A percentile compares a stretch with the other conserved stretches of the same genome.
Conservation (phyloP, 2,329 filamentous ascomycete species). For the Fusarium poae region DNA sequence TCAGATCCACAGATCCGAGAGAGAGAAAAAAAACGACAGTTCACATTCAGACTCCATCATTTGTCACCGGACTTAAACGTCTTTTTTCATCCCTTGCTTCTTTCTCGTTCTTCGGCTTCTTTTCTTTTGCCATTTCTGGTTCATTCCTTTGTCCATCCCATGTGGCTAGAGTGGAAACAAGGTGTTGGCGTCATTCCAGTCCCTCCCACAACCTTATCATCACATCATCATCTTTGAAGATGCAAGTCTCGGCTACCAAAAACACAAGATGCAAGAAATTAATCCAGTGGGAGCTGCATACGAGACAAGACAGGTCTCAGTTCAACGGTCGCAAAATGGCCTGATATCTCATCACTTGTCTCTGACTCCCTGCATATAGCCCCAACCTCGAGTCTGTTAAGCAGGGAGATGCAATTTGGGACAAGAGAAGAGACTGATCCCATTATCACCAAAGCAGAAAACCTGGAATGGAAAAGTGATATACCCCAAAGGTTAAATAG, state of each 20-base stretch:
- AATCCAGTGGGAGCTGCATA: not conserved
- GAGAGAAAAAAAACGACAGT: slow-evolving; percentile 12
- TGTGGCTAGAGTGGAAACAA: not conserved
- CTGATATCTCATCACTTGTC: slow-evolving; percentile 11
- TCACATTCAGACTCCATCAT: not conserved
- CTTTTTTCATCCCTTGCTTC: not conserved
- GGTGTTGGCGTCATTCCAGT: slow-evolving; percentile 29
- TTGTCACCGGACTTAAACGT: not conserved
- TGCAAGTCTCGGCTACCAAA: slow-evolving; percentile 38
- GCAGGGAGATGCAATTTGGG: slow-evolving; percentile 24
- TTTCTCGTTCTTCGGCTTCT: not conserved
- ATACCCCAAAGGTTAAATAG: not conserved
- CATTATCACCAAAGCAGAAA: not conserved
- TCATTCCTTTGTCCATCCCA: not conserved
- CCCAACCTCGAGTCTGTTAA: slow-evolving; percentile 2
- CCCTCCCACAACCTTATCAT: too few species aligned
- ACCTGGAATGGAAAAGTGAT: slow-evolving; percentile 10
- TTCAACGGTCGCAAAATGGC: slow-evolving; percentile 10
- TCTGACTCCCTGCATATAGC: slow-evolving; percentile 28
- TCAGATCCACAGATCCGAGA: not conserved
- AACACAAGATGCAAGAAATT: slow-evolving; percentile 1
- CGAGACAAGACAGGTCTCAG: slow-evolving; percentile 7
- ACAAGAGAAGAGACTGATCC: not conserved
- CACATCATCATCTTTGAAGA: too few species aligned
- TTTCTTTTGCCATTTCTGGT: slow-evolving; percentile 7